Conservation (phyloP, 2,329 filamentous ascomycete species). For the Colletotrichum liriopes region DNA sequence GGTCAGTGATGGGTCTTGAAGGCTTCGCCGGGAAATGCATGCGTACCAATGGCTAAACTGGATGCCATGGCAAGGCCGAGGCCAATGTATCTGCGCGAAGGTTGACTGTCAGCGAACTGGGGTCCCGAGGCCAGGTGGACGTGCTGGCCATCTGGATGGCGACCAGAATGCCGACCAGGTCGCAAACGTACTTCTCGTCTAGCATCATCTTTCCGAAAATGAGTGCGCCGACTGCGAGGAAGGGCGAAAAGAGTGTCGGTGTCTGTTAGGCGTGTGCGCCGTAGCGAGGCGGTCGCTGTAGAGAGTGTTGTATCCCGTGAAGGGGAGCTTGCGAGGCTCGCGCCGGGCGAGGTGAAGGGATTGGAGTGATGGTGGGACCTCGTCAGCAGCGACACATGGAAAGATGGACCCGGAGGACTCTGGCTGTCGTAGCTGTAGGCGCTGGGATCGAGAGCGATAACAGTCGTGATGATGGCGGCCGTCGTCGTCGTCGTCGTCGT, state of each 20-base stretch:
- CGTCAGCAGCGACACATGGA: conserved; percentile 43
- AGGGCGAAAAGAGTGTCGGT: conserved; percentile 37
- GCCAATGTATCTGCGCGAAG: conserved; percentile 77
- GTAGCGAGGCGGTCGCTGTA: conserved; percentile 24
- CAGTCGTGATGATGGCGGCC: conserved; percentile 5
- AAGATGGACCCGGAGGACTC: conserved; percentile 26
- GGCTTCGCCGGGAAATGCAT: conserved; percentile 19
- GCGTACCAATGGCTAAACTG: conserved; percentile 81
- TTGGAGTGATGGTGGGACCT: conserved; percentile 26
- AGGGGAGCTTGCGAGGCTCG: conserved; percentile 44
- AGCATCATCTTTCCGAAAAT: conserved; percentile 43
- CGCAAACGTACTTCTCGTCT: conserved; percentile 45
- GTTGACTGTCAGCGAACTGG: conserved; percentile 50
- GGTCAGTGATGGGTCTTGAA: conserved; percentile 44
- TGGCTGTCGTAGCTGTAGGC: conserved; percentile 17
- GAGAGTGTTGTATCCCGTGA: conserved; percentile 36
- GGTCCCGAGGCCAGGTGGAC: conserved; percentile 21
- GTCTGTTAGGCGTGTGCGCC: conserved; percentile 22
- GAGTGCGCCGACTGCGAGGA: conserved; percentile 33
- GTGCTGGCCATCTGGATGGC: conserved; percentile 3
- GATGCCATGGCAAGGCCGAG: conserved; percentile 82
- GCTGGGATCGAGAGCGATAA: background rate
- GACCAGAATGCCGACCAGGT: conserved; percentile 14
- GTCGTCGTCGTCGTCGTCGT: conserved; percentile 27
- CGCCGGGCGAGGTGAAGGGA: conserved; percentile 46